Evolutionary conservation across 2,329 filamentous ascomycete genomes (phyloP).

Genomic region (Bipolaris bicolor): DNA sequence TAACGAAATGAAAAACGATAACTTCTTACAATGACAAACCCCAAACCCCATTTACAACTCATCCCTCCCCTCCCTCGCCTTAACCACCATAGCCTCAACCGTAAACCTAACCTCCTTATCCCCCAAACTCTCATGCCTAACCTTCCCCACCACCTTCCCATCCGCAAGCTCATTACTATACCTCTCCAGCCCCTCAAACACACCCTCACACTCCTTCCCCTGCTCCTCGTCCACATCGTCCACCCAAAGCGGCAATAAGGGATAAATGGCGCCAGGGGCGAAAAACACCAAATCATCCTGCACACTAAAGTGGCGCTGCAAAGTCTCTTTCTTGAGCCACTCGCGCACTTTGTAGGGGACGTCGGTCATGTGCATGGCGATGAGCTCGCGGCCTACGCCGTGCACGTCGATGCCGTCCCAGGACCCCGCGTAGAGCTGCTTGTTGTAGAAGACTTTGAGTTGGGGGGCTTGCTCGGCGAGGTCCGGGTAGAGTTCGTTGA

Average conservation of each 20-base stretch:
- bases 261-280: conserved; percentile 60
- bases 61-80: conserved; percentile 25
- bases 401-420: conserved; percentile 62
- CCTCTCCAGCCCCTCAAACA: conserved; percentile 41
- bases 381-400: conserved; percentile 56
- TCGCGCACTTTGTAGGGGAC: conserved; percentile 51
- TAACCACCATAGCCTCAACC: conserved; percentile 39
- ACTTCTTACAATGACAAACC: no score
- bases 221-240: conserved; percentile 46
- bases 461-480: conserved; percentile 40
- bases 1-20: no score
- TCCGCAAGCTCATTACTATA: conserved; percentile 40
- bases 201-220: conserved; percentile 48
- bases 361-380: conserved; percentile 56
- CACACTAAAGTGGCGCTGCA: conserved; percentile 49
- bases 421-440: conserved; percentile 55
- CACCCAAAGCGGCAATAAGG: conserved; percentile 58
- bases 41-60: conserved; percentile 28
- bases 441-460: conserved; percentile 48
- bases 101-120: conserved; percentile 41
- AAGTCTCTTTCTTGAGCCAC: conserved; percentile 58
- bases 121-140: conserved; percentile 31
- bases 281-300: conserved; percentile 57
- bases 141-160: conserved; percentile 38
- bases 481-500: conserved; percentile 41